Evolutionary conservation across 352 stramenopile genomes (phyloP).

Genomic region (Phytophthora cactorum): DNA sequence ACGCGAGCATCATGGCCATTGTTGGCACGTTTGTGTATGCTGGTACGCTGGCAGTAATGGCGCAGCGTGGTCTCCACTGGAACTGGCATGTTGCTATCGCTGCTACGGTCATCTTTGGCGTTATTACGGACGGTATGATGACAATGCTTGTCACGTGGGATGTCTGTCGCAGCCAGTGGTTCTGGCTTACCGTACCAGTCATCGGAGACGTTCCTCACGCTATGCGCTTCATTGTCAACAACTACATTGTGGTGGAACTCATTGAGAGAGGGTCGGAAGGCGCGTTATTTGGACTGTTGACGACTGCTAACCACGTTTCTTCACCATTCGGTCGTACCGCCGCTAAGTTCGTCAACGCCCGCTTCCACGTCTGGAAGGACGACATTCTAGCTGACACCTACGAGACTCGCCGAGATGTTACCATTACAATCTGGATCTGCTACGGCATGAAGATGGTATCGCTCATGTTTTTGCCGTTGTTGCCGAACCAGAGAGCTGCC

Average conservation of each 20-base stretch:
- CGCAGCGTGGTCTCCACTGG: conserved; percentile 49
- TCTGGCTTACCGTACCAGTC: conserved; percentile 56
- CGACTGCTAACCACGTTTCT: conserved; percentile 53
- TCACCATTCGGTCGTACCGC: conserved; percentile 47
- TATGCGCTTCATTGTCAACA: conserved; percentile 58
- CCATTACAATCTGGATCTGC: conserved; percentile 59
- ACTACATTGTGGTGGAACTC: conserved; percentile 59
- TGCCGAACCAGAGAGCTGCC: conserved; percentile 45
- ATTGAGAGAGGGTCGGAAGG: conserved; percentile 56
- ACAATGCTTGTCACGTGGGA: conserved; percentile 58
- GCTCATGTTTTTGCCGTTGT: conserved; percentile 49
- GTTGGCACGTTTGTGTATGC: conserved; percentile 52
- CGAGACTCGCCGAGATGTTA: conserved; percentile 56
- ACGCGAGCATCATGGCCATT: conserved; percentile 56
- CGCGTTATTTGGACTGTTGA: conserved; percentile 56
- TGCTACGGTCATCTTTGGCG: conserved; percentile 38
- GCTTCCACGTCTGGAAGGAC: conserved; percentile 59
- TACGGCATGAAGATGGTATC: conserved; percentile 59
- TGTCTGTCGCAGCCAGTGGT: conserved; percentile 60
- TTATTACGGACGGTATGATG: conserved; percentile 50
- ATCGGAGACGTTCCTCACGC: conserved; percentile 50
- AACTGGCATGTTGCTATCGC: conserved; percentile 60
- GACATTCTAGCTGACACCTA: conserved; percentile 52
- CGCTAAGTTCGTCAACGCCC: conserved; percentile 58
- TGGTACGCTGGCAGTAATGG: conserved; percentile 46